Conservation (phyloP, 2,329 filamentous ascomycete species). For the Colletotrichum horii region DNA sequence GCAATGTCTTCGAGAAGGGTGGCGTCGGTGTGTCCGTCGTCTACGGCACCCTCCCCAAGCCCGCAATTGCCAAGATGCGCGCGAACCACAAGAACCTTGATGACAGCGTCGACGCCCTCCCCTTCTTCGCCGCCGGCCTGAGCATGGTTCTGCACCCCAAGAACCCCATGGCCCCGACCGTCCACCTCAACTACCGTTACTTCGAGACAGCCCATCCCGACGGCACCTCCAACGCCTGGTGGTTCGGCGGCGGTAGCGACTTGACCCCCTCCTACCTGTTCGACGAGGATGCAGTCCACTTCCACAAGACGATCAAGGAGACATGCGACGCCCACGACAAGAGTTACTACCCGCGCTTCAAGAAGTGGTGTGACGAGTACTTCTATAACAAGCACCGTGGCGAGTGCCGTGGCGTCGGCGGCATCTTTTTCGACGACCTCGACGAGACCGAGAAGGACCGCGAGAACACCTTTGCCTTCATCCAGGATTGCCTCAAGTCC, state of each 20-base stretch:
- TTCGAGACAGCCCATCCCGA: constrained; percentile 93
- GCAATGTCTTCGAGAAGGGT: constrained; percentile 97
- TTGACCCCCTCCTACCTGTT: constrained; percentile 93
- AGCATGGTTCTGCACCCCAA: constrained; percentile 92
- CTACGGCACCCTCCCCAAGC: constrained; percentile 86
- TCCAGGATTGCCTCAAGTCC: constrained; percentile 81
- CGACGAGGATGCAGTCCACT: constrained; percentile 96
- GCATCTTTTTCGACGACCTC: constrained; percentile 98
- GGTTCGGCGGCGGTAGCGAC: constrained; percentile 96
- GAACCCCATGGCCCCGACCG: constrained; percentile 97
- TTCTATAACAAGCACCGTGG: constrained; percentile 92
- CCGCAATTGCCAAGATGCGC: constrained; percentile 91
- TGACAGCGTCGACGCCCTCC: constrained; percentile 76
- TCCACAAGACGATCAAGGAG: constrained; percentile 92
- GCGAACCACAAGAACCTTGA: constrained; percentile 92
- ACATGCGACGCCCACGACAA: constrained; percentile 94
- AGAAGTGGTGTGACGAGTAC: constrained; percentile 98
- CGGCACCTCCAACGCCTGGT: constrained; percentile 87
- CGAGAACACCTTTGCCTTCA: constrained; percentile 88
- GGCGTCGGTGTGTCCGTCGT: constrained; percentile 95
- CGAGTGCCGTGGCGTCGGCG: constrained; percentile 87
- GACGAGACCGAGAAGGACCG: constrained; percentile 86
- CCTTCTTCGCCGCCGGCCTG: constrained; percentile 94
- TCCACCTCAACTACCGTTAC: constrained; percentile 98
- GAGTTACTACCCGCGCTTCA: constrained; percentile 91